Evolutionary conservation across 805 yeast species (phyloP), one percentile per base, ranked within the genome.

Genomic region (Starmerella bombi): DNA sequence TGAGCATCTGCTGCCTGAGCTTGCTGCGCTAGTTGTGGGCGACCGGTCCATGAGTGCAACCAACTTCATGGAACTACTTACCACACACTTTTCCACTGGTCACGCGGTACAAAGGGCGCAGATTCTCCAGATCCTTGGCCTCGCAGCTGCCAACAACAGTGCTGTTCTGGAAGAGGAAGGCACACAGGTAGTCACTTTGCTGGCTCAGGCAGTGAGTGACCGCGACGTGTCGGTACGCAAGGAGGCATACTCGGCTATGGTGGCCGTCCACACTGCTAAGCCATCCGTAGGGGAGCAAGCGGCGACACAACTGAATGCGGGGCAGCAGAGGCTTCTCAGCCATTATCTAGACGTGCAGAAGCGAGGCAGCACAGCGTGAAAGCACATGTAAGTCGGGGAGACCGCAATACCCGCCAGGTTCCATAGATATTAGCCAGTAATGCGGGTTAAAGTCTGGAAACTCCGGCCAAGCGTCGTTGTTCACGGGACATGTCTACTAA

Each of bases 241-340:
- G 36, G 55, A 53, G 29, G 50, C 55, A 3, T 58, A 58, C 43
- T 57, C 58, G 1, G 41, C 49, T n/a, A 36, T 56, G 23, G 45
- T 52, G 16, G 39, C 38, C 10, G 32, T 46, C 4, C 48, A 44
- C 36, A 32, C 32, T 10, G 44, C 40, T 10, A 38, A 48, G 27
- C 36, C 34, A 12, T 18, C 23, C 15, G 43, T 49, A 16, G 42
- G 43, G 25, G 35, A 36, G 17, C 32, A 27, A 1, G 40, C 52
- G 25, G 22, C 41, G 7, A 20, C 33, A 10, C 44, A 39, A 17
- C 32, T 58, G 44, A 53, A 49, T 20, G 38, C 29, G 12, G 61
- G 60, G 28, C 62, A 57, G 43, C 51, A 46, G 22, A 50, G 50
- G 16, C 41, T 57, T 17, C 42, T 56, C 34, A 52, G 50, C 31